Evolutionary conservation across 257 asterid genomes (phyloP).

Genomic region (Lycium barbarum): DNA sequence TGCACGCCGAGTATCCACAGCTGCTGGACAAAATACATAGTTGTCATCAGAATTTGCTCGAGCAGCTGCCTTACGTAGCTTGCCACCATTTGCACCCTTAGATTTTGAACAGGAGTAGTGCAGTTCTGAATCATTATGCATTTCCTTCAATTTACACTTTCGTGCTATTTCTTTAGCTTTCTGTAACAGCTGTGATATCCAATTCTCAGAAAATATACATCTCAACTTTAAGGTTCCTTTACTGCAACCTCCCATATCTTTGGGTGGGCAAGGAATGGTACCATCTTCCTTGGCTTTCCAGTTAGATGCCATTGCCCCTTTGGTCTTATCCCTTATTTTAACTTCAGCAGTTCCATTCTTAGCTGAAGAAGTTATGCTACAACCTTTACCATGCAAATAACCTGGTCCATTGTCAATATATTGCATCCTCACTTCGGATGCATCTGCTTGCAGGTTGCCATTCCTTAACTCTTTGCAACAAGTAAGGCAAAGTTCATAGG

Average conservation of each 20-base stretch:
- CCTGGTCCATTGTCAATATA: conserved; percentile 38
- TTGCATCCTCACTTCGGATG: conserved; percentile 31
- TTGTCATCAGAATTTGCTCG: conserved; percentile 60
- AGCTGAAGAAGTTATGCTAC: neutral
- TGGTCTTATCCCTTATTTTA: no score
- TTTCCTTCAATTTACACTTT: conserved; percentile 28
- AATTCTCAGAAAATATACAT: conserved; percentile 40
- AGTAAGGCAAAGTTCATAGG: conserved; percentile 78
- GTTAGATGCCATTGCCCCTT: no score
- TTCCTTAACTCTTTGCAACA: conserved; percentile 82
- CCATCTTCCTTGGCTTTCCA: no score
- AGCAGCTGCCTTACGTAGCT: conserved; percentile 60
- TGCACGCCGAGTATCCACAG: conserved; percentile 51
- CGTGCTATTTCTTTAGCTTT: conserved; percentile 48
- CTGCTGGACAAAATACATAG: conserved; percentile 65
- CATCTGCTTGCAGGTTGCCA: conserved; percentile 59
- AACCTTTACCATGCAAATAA: conserved; percentile 58
- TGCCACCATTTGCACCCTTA: conserved; percentile 36
- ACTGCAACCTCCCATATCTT: no score
- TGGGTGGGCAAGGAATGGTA: no score
- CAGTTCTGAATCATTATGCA: conserved; percentile 34
- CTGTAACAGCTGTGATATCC: conserved; percentile 52
- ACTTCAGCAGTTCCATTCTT: no score
- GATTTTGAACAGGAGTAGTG: conserved; percentile 51
- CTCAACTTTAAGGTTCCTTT: no score